Percentiles rank a stretch among this genome's conserved stretches.
phyloP scores from a whole-genome alignment of 2,329 filamentous ascomycete species.

The Colletotrichum filicis region DNA sequence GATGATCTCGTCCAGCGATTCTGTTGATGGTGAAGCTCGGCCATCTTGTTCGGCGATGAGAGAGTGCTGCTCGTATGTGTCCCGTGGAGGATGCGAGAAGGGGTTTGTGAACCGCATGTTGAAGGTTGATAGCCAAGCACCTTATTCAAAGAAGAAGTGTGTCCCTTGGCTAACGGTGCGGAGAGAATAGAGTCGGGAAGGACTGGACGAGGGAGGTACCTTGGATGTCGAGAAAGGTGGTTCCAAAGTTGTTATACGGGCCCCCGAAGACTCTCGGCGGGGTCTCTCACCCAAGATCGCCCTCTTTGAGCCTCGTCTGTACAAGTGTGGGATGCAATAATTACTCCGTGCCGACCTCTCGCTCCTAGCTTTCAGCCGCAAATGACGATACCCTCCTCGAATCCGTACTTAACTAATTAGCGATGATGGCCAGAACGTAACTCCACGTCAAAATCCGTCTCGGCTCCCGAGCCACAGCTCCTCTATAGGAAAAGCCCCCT shows the following conservation, averaged over 20 bases:
- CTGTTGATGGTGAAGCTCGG: not conserved
- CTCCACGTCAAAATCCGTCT: not conserved
- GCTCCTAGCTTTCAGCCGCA: not conserved
- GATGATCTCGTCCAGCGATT: not conserved
- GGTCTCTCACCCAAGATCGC: not conserved
- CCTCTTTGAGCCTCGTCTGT: not conserved
- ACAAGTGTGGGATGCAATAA: not conserved
- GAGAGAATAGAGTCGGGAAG: not conserved
- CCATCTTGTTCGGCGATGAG: not conserved
- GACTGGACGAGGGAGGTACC: not conserved
- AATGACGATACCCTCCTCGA: not conserved
- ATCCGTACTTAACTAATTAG: not conserved
- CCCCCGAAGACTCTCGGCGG: not conserved
- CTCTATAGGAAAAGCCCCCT: not conserved
- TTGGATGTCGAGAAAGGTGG: not conserved
- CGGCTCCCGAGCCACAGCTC: not conserved
- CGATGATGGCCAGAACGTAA: not conserved
- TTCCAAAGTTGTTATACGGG: not conserved
- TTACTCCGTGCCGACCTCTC: not conserved
- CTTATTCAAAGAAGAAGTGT: not conserved
- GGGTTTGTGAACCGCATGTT: conserved; percentile 15
- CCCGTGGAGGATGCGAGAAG: not conserved
- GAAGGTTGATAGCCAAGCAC: not conserved
- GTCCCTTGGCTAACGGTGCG: not conserved
- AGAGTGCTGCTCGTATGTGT: not conserved